Base-by-base conservation (phyloP, 257 asterid species). In the Anisodus acutangulus region DNA sequence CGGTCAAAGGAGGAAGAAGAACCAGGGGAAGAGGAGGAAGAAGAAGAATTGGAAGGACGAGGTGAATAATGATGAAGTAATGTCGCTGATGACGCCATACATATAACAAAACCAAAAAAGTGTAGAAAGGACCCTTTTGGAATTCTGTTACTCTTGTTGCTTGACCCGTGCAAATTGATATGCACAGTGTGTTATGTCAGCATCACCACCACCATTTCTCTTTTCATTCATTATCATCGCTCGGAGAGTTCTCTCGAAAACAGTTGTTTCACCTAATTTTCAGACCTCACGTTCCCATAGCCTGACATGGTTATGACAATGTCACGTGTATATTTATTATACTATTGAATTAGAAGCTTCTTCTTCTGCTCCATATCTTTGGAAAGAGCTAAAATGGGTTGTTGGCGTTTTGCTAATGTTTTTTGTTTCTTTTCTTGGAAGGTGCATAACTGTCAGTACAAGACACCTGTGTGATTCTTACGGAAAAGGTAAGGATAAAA, bases 1-100 rank as follows among this genome's bases (percentile, higher is more conserved):
- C 76, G 84, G 43, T 82, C 82, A 54, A 12, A 82, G 58, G 70
- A 88, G n/a, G 78, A 89, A 76, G 91, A 88, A 35, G 92, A 89
- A 87, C 93, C 89, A 51, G 89, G 85, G 84, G 43, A 82, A 5
- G 91, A 87, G 49, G 89, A 84, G 6, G 19, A 41, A 41, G 45
- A 41, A 41, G 45, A 22, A 22, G 26, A 22, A 22, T 22, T 22
- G 26, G 22, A 49, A 78, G 19, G 89, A 86, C 71, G 92, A 58
- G 66, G 88, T 82, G 78, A 62, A 66, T 19, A 76, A 78, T 67
- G 72, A 87, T 84, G 89, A 76, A 83, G 69, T 83, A 90, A 85
- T 85, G 90, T 87, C 19, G 90, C 82, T 54, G 91, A 79, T 47
- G 81, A 83, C 69, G 92, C 90, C 93, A 90, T 88, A 13, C 53